Conservation (phyloP, 169 alveolate species). For the Plasmodium inui region DNA sequence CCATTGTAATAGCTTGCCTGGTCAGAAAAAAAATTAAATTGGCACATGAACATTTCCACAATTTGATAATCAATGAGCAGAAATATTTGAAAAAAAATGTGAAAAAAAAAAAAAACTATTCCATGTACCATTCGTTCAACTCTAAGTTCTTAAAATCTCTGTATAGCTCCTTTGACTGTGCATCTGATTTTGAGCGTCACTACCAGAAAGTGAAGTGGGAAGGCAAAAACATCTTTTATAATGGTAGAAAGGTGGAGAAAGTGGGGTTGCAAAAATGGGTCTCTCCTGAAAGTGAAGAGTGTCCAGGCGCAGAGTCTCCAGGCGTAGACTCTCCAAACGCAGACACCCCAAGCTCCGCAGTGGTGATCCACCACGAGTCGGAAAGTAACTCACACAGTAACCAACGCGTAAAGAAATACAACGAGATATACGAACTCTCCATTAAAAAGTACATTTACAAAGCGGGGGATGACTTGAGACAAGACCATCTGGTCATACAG, state of each 20-base stretch:
- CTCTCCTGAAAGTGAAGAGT: not conserved
- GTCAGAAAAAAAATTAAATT: constrained; percentile 66
- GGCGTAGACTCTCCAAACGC: not conserved
- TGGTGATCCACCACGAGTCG: not conserved
- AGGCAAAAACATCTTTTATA: constrained; percentile 22
- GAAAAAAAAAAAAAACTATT: constrained; percentile 24
- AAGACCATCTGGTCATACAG: constrained; percentile 94
- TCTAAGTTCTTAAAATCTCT: constrained; percentile 35
- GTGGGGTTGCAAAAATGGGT: not conserved
- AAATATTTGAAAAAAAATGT: constrained; percentile 33
- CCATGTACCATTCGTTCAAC: constrained; percentile 14
- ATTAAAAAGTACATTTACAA: constrained; percentile 88
- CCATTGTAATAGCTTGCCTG: constrained; percentile 67
- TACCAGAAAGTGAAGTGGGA: not conserved
- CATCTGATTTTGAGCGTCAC: constrained; percentile 18
- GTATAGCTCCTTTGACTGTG: constrained; percentile 42
- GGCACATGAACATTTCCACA: constrained; percentile 22
- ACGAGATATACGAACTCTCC: constrained; percentile 55
- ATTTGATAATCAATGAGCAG: constrained; percentile 59
- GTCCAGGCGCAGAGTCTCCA: not conserved
- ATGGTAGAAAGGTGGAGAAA: constrained; percentile 13
- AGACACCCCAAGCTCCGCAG: not conserved
- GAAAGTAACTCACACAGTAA: not conserved
- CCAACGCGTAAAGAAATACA: constrained; percentile 27
- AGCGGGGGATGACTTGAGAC: constrained; percentile 97